Base-by-base conservation (phyloP, 345 rosid species). In the Schrenkiella parvula region DNA sequence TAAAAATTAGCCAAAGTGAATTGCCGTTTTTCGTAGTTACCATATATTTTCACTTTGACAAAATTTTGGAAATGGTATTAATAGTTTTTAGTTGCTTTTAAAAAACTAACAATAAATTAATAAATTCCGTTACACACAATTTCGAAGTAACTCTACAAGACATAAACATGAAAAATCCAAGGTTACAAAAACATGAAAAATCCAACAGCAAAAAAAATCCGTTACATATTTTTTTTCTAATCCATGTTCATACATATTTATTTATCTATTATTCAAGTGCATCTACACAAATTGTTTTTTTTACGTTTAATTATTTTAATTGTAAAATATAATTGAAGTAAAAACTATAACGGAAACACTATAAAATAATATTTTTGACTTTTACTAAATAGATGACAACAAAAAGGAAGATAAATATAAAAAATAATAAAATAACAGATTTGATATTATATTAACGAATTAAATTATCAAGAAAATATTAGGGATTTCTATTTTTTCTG, bases 41-140 rank as follows among this genome's bases (percentile, higher is more conserved):
- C 8, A 39, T 39, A 22, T 23, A 39, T 13, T 17, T 44, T 44
- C 3, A 26, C 42, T 19, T 41, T 12, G 11, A 37, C 43, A 56
- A n/a, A 65, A 4, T 37, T 15, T 31, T 21, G 38, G 62, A 50
- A 59, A 39, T 35, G 13, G 50, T 32, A 15, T 46, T 8, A 44
- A 35, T 37, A 13, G 13, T 38, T 29, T 56, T 3, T 19, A 14
- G 14, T 1, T 35, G 15, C 4, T 11, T 32, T 8, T 37, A 46
- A 55, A 8, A 56, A 18, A 39, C 15, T 5, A 43, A 64, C 41
- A 7, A 19, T 46, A 56, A 5, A 73, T 46, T 58, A 7, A 19
- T 46, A 56, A 5, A 73, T 46, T 58, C 60, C 46, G 72, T 74
- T 74, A 74, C 78, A 54, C 15, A 65, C 10, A 37, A 21, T 37